Percentiles rank a stretch among this genome's conserved stretches.
These are phyloP conservation scores for Mortierella sp. DNA, from an alignment of 371 early-diverging fungal genomes.

Conservation along the genomic window DNA sequence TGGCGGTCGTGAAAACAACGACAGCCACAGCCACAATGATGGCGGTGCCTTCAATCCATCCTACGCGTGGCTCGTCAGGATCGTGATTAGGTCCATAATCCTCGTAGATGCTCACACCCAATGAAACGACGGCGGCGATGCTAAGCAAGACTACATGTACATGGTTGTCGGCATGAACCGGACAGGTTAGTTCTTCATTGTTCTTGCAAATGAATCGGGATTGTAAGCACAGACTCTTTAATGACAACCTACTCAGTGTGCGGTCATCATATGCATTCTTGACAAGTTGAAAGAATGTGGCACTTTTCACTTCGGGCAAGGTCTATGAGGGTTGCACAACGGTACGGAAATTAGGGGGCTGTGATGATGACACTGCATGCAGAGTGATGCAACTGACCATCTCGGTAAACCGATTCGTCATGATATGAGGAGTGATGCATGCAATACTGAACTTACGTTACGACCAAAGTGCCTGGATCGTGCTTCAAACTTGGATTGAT, in stretches of 20 bases:
- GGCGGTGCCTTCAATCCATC: slow-evolving; percentile 76
- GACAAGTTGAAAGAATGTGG: slow-evolving; percentile 70
- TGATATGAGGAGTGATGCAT: neutral
- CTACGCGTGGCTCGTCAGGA: slow-evolving; percentile 70
- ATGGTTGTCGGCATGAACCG: too few relatives aligned
- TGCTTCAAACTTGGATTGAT: slow-evolving; percentile 62
- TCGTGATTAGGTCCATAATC: slow-evolving; percentile 71
- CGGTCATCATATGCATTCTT: slow-evolving; percentile 76
- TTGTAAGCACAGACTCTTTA: too few relatives aligned
- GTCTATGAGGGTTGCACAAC: slow-evolving; percentile 38
- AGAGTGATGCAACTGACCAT: too few relatives aligned
- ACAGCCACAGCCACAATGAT: slow-evolving; percentile 91
- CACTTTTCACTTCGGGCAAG: slow-evolving; percentile 73
- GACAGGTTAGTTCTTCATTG: too few relatives aligned
- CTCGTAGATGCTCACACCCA: slow-evolving; percentile 80
- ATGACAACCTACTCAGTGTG: slow-evolving; percentile 67
- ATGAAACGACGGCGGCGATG: slow-evolving; percentile 81
- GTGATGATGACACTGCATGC: too few relatives aligned
- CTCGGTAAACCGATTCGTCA: too few relatives aligned
- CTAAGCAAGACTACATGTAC: slow-evolving; percentile 63
- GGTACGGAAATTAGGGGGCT: neutral
- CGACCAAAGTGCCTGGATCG: slow-evolving; percentile 79
- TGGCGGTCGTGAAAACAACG: slow-evolving; percentile 91
- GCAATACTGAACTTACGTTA: slow-evolving; percentile 49
- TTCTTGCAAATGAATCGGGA: too few relatives aligned